Conservation (phyloP, 768 basidiomycete species). For the Leccinum subtestaceum region DNA sequence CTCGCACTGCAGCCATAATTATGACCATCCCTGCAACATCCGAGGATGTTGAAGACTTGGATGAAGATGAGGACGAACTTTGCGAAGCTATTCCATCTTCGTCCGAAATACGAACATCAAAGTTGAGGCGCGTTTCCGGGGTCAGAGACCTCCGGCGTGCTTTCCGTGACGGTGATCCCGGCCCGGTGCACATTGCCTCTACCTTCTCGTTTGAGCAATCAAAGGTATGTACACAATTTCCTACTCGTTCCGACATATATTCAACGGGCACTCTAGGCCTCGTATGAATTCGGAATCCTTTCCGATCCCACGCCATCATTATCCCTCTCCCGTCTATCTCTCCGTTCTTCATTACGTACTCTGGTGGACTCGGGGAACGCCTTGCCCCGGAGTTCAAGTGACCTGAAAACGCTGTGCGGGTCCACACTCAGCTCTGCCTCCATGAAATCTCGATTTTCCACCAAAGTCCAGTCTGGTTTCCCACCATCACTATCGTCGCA, state of each 20-base stretch:
- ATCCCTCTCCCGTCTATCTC: slow-evolving; percentile 12
- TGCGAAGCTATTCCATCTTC: neutral
- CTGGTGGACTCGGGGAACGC: slow-evolving; percentile 18
- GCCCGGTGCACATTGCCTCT: slow-evolving; percentile 8
- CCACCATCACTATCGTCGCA: slow-evolving; percentile 2
- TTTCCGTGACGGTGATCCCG: slow-evolving; percentile 17
- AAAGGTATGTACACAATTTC: slow-evolving; percentile 14
- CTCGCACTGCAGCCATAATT: slow-evolving; percentile 27
- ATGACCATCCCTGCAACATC: slow-evolving; percentile 28
- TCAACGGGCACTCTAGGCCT: slow-evolving; percentile 13
- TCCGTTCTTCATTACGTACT: slow-evolving; percentile 25
- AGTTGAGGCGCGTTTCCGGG: slow-evolving; percentile 25
- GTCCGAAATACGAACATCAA: slow-evolving; percentile 5
- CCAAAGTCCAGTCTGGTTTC: slow-evolving; percentile 12
- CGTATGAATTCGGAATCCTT: slow-evolving; percentile 25
- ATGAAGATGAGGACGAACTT: slow-evolving; percentile 7
- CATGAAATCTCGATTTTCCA: slow-evolving; percentile 14
- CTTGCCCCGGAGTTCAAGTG: slow-evolving; percentile 2
- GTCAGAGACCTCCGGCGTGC: slow-evolving; percentile 24
- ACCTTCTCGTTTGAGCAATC: slow-evolving; percentile 6
- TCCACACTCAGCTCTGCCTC: slow-evolving; percentile 24
- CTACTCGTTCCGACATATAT: neutral
- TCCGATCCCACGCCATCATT: neutral
- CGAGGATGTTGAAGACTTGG: slow-evolving; percentile 8
- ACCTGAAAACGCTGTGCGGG: slow-evolving; percentile 20